A percentile compares a stretch with the other conserved stretches of the same genome.
These are phyloP conservation scores for Sarcomyxa edulis DNA, from an alignment of 768 basidiomycete genomes.

Conservation along the genomic window DNA sequence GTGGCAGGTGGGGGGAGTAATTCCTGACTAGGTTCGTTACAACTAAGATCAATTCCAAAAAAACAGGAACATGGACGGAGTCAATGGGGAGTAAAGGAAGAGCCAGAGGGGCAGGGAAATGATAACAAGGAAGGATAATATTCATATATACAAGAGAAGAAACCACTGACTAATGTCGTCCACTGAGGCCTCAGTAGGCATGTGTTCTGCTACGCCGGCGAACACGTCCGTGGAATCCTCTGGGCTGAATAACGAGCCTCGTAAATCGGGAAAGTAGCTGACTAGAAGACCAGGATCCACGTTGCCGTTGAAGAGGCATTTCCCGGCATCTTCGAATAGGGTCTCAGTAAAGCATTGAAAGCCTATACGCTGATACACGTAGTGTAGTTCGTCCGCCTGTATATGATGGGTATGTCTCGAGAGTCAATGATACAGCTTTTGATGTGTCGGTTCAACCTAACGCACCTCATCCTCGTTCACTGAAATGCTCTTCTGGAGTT, in stretches of 20 bases:
- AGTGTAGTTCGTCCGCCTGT: conserved; percentile 65
- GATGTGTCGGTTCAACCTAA: background rate
- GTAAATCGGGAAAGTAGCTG: conserved; percentile 75
- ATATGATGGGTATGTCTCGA: no score
- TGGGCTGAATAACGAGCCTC: conserved; percentile 52
- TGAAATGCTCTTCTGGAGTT: conserved; percentile 44
- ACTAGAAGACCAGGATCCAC: conserved; percentile 82
- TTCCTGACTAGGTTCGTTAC: conserved; percentile 86
- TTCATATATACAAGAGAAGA: conserved; percentile 13
- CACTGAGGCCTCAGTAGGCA: conserved; percentile 64
- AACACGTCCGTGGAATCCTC: conserved; percentile 65
- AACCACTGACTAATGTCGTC: conserved; percentile 91
- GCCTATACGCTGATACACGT: conserved; percentile 79
- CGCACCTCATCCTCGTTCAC: conserved; percentile 53
- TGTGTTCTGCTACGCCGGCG: conserved; percentile 66
- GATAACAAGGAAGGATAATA: conserved; percentile 15
- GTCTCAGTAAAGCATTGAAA: conserved; percentile 77
- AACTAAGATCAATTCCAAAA: conserved; percentile 76
- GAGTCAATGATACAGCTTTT: background rate
- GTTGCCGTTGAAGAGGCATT: conserved; percentile 70
- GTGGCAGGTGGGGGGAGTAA: conserved; percentile 82
- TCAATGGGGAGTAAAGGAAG: conserved; percentile 20
- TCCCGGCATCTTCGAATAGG: conserved; percentile 78
- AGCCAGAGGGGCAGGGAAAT: conserved; percentile 17
- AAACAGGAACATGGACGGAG: conserved; percentile 28